Percentiles rank a stretch among this genome's conserved stretches.
Conservation (phyloP, 495 filamentous ascomycete species). For the Hypoxylon trugodes region DNA sequence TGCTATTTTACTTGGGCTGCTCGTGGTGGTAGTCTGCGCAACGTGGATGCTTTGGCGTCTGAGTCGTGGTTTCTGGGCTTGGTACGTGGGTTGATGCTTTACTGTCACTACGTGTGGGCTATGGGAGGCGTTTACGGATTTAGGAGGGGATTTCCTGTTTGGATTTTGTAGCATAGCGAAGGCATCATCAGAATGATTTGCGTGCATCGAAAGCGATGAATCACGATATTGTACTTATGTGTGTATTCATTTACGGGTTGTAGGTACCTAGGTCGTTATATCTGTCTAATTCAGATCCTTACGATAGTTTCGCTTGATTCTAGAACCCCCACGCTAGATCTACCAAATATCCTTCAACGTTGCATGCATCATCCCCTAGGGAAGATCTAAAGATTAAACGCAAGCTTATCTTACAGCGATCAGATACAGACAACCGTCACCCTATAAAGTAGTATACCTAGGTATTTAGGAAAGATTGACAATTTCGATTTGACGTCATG, state of each 20-base stretch:
- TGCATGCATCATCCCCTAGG: slow-evolving; percentile 16
- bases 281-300: too few relatives aligned
- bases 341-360: slow-evolving; percentile 12
- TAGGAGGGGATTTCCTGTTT: not conserved
- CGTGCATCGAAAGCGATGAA: not conserved
- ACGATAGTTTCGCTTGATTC: too few relatives aligned
- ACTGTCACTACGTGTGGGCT: too few relatives aligned
- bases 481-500: slow-evolving; percentile 37
- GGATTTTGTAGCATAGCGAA: not conserved
- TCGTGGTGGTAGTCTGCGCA: slow-evolving; percentile 32
- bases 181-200: not conserved
- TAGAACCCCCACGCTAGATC: slow-evolving; percentile 15
- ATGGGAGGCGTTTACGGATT: not conserved
- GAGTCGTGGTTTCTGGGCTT: slow-evolving; percentile 13
- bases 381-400: not conserved
- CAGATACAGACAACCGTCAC: slow-evolving; percentile 15
- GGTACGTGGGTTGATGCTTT: slow-evolving; percentile 7
- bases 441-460: too few relatives aligned
- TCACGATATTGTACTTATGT: slow-evolving; percentile 4
- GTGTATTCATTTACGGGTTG: too few relatives aligned
- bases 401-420: slow-evolving; percentile 10
- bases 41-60: slow-evolving; percentile 45
- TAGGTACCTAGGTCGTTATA: too few relatives aligned
- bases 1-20: slow-evolving; percentile 48
- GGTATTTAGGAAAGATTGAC: too few relatives aligned